These are phyloP conservation scores for Fusarium albosuccineum DNA, from an alignment of 2,329 filamentous ascomycete genomes.

Conservation along the genomic window DNA sequence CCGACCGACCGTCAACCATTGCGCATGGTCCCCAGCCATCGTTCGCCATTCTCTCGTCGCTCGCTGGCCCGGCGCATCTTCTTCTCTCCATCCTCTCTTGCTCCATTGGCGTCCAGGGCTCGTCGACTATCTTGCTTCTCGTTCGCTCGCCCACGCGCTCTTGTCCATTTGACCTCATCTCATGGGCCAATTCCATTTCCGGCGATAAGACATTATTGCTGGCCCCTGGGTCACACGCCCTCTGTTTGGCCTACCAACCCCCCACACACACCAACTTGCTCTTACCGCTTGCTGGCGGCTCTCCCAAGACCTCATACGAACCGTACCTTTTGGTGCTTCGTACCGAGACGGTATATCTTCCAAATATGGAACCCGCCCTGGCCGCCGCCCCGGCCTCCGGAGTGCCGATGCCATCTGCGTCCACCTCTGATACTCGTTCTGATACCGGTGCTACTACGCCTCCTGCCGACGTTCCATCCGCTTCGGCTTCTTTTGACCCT, in stretches of 20 bases:
- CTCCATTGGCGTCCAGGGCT: slow-evolving; percentile 35
- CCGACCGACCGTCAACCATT: slow-evolving; percentile 24
- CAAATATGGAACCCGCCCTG: slow-evolving; percentile 45
- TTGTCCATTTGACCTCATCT: slow-evolving; percentile 12
- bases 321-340: slow-evolving; percentile 28
- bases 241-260: slow-evolving; percentile 25
- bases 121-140: slow-evolving; percentile 25
- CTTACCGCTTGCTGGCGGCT: slow-evolving; percentile 22
- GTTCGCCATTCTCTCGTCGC: slow-evolving; percentile 21
- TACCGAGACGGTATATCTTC: slow-evolving; percentile 42
- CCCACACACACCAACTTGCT: slow-evolving; percentile 35
- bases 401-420: slow-evolving; percentile 40
- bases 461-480: slow-evolving; percentile 37
- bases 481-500: slow-evolving; percentile 33
- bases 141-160: not conserved
- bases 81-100: slow-evolving; percentile 30
- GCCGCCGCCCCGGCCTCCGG: slow-evolving; percentile 36
- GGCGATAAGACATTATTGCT: slow-evolving; percentile 35
- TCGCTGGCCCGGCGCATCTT: slow-evolving; percentile 21
- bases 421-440: slow-evolving; percentile 44
- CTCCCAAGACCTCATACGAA: slow-evolving; percentile 31
- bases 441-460: slow-evolving; percentile 44
- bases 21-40: slow-evolving; percentile 41
- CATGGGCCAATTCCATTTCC: slow-evolving; percentile 33
- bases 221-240: slow-evolving; percentile 35